Percentiles rank a stretch among this genome's conserved stretches.
Evolutionary conservation across 1,139 yeast genomes (phyloP).

Genomic region (Blastobotrys malaysiensis): DNA sequence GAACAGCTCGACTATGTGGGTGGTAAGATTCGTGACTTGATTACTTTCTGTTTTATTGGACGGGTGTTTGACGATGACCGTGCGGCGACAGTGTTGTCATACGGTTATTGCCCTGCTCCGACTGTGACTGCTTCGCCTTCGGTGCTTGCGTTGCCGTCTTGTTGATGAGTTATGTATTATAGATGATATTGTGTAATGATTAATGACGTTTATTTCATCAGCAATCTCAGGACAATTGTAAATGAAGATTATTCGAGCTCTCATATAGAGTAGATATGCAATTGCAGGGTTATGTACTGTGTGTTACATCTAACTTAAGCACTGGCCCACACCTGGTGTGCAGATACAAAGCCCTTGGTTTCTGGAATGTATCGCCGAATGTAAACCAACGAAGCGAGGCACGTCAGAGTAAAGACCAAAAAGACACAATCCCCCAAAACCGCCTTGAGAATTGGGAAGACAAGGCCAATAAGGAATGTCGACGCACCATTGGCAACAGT

Average conservation of each 20-base stretch:
- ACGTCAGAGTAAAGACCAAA: slow-evolving; percentile 52
- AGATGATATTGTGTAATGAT: neutral
- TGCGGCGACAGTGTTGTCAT: neutral
- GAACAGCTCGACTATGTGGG: neutral
- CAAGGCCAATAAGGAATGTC: slow-evolving; percentile 72
- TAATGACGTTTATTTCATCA: neutral
- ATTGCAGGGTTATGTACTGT: too few species aligned
- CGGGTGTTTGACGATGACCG: neutral
- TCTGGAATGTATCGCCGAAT: slow-evolving; percentile 54
- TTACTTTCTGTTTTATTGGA: neutral
- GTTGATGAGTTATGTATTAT: neutral
- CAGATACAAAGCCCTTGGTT: slow-evolving; percentile 65
- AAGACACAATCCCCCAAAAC: slow-evolving; percentile 76
- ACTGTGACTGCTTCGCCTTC: neutral
- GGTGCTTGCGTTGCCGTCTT: neutral
- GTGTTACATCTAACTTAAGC: neutral
- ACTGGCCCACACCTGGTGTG: slow-evolving; percentile 34
- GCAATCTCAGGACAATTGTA: too few species aligned
- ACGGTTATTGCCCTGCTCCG: neutral
- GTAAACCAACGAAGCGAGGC: slow-evolving; percentile 18
- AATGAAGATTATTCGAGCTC: too few species aligned
- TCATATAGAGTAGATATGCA: too few species aligned
- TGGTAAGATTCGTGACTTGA: neutral
- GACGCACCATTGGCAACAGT: slow-evolving; percentile 88
- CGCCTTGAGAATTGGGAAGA: slow-evolving; percentile 68